Base-by-base conservation (phyloP, 169 alveolate genomes). In the Besnoitia besnoiti region DNA sequence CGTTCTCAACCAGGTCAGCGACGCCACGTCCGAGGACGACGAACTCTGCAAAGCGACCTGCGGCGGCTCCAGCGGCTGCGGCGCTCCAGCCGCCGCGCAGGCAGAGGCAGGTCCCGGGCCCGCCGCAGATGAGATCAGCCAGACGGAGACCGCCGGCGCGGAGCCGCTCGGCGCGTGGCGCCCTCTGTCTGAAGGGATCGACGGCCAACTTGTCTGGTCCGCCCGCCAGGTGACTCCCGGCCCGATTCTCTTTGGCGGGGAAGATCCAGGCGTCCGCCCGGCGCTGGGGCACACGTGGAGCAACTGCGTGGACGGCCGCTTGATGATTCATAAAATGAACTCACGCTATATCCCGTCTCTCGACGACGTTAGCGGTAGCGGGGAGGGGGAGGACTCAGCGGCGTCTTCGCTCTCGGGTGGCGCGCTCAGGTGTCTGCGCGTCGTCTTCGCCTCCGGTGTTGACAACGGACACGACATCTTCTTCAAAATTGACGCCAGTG, bases 1-100 rank as follows among this genome's bases (percentile, higher is more conserved):
- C 39, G 80, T 85, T 21, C 39, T 85, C 55, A 85, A 85, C 79
- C 90, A 85, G 50, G 90, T 85, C 35, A 37, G 76, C 49, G 90
- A 77, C 37, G 8, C 59, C n/a, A 35, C 46, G 16, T 10, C 40
- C 46, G 82, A n/a, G 44, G 82, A 73, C 10, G 46, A n/a, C 44
- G 46, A 16, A 1, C n/a, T 37, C n/a, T 39, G n/a, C n/a, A n/a
- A n/a, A n/a, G n/a, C n/a, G n/a, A n/a, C n/a, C n/a, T n/a, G n/a
- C n/a, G n/a, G n/a, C n/a, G n/a, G n/a, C 67, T 3, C 67, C 5
- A 1, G 67, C 67, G 27, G 3, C 67, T 1, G 67, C 67, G 30
- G 12, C 12, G 4, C n/a, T 0, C 12, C 12, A n/a, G 14, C 14
- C 55, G 5, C 55, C 55, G 55, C 24, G 55, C 55, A 21, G 79